A percentile compares a stretch with the other conserved stretches of the same genome.
Evolutionary conservation across 2,329 filamentous ascomycete genomes (phyloP).

Genomic region (Cryphonectria carpinicola): DNA sequence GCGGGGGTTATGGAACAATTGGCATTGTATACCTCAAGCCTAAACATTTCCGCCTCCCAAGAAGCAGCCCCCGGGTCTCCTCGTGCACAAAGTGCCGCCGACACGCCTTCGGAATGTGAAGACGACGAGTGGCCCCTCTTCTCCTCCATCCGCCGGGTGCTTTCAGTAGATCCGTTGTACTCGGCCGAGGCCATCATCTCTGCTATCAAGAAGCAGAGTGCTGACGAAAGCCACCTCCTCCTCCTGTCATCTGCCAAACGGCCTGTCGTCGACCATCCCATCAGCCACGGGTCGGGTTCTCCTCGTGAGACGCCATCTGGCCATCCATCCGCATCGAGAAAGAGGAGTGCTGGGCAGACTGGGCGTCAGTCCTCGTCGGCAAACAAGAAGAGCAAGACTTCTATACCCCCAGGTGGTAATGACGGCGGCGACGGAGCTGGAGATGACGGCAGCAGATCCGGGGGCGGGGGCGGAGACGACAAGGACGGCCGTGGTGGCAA

Average conservation of each 20-base stretch:
- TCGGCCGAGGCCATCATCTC: neutral
- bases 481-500: neutral
- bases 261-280: neutral
- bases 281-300: neutral
- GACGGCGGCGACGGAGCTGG: neutral
- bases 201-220: neutral
- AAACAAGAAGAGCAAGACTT: slow-evolving; percentile 2
- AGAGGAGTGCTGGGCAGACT: neutral
- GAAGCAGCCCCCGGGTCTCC: neutral
- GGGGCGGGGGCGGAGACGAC: neutral
- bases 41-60: neutral
- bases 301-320: neutral
- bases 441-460: neutral
- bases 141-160: neutral
- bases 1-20: neutral
- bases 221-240: neutral
- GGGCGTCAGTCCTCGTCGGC: neutral
- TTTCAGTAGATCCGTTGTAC: neutral
- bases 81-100: neutral
- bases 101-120: neutral
- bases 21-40: neutral
- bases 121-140: neutral
- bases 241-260: neutral
- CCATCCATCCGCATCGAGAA: neutral
- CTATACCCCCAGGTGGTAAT: neutral